Base-by-base conservation (phyloP, 1,139 yeast genomes). In the Pichia sp. region DNA sequence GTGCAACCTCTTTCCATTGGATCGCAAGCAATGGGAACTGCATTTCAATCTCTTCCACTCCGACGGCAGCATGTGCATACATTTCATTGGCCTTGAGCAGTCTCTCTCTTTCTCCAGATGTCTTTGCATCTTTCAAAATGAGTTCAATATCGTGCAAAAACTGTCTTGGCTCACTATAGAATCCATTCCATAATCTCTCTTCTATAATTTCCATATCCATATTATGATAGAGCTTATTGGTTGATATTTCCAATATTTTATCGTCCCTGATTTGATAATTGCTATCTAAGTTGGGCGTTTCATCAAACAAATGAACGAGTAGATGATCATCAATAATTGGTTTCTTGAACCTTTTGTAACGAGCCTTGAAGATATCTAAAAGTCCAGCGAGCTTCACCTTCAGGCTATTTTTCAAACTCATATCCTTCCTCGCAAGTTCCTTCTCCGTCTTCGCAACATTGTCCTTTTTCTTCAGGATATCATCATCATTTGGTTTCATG, bases 141-240 rank as follows among this genome's bases (percentile, higher is more conserved):
- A 83, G 70, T 53, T 78, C 85, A 34, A 93, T 72, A 54, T 93
- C 98, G 48, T 72, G 75, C 49, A 88, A 61, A 54, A 84, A 88
- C 55, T 91, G 97, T 48, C 76, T 80, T 12, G 98, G 96, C 51
- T 88, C 96, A 23, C 88, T 80, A 54, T 93, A 91, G 56, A 64
- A 91, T 0, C 98, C 98, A 59, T 91, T 91, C 98, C 98, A 91
- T 38, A 93, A 63, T 40, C 98, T 69, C 53, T 91, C 98, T 53
- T 91, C 99, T 32, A 93, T 76, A 14, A 87, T 79, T 55, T 91
- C 98, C 42, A 93, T 66, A 53, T 91, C 98, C 85, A 91, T 93
- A 50, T 91, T 91, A 61, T 69, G 71, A 55, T 67, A 91, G 47
- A 67, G 69, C 40, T 72, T 74, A 2, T 94, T 94, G 0, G 94